Percentiles rank a stretch among this genome's conserved stretches.
These are phyloP conservation scores for Fusarium palustre DNA, from an alignment of 2,329 filamentous ascomycete genomes.

Conservation along the genomic window DNA sequence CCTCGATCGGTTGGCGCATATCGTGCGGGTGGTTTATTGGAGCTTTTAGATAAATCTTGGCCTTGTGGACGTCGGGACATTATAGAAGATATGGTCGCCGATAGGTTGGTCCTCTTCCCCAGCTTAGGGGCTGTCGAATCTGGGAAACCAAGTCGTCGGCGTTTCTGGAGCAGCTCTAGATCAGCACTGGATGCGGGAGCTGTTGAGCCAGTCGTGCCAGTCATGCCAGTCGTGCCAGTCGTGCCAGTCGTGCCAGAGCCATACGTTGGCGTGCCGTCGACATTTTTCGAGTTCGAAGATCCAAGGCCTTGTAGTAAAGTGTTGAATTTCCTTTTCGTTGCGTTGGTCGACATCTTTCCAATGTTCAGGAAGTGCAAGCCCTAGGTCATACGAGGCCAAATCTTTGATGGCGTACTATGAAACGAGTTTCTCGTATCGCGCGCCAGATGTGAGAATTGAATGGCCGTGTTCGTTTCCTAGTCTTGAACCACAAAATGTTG, in stretches of 20 bases:
- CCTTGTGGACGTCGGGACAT: conserved; percentile 42
- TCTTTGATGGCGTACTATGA: not conserved
- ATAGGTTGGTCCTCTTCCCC: conserved; percentile 34
- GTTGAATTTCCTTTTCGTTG: conserved; percentile 88
- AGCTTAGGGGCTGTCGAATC: conserved; percentile 54
- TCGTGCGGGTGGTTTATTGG: conserved; percentile 62
- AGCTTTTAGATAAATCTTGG: conserved; percentile 36
- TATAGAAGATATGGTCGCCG: conserved; percentile 42
- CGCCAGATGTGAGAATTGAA: not conserved
- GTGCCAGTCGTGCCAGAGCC: conserved; percentile 18
- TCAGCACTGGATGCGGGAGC: conserved; percentile 44
- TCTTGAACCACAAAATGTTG: not conserved
- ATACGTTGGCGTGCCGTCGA: conserved; percentile 5
- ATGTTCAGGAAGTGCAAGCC: not conserved
- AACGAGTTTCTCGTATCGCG: not conserved
- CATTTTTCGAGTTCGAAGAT: conserved; percentile 50
- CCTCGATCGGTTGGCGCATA: conserved; percentile 90
- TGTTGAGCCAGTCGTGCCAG: conserved; percentile 15
- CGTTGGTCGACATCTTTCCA: conserved; percentile 66
- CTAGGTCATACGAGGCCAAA: not conserved
- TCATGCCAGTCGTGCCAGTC: no score
- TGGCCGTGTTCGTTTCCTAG: not conserved
- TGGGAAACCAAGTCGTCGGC: conserved; percentile 62
- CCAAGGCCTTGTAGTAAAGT: conserved; percentile 76
- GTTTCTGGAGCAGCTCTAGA: conserved; percentile 62